Evolutionary conservation across 1,139 yeast genomes (phyloP).

Genomic region (Hyphopichia burtonii): DNA sequence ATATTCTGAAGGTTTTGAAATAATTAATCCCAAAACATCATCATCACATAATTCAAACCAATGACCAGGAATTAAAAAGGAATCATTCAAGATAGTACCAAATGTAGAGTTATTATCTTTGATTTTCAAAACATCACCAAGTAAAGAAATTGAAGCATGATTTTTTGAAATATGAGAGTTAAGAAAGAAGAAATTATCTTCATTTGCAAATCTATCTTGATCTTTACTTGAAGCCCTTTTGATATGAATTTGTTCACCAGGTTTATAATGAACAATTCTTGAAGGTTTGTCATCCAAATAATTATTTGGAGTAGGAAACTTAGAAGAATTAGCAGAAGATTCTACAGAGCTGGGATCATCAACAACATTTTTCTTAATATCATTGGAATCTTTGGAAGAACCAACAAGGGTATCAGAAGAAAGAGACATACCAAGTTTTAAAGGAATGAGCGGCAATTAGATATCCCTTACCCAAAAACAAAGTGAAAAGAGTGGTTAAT

Average conservation of each 20-base stretch:
- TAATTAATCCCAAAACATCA: slow-evolving; percentile 33
- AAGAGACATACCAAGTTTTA: neutral
- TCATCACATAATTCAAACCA: slow-evolving; percentile 19
- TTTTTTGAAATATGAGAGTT: slow-evolving; percentile 35
- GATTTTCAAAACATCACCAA: slow-evolving; percentile 18
- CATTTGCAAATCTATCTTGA: slow-evolving; percentile 19
- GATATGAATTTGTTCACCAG: slow-evolving; percentile 15
- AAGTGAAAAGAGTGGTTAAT: too few relatives aligned
- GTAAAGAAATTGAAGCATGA: slow-evolving; percentile 20
- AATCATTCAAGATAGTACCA: slow-evolving; percentile 37
- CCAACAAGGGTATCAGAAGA: neutral
- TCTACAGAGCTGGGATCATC: neutral
- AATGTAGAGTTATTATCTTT: slow-evolving; percentile 37
- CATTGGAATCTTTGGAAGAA: neutral
- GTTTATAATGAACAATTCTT: neutral
- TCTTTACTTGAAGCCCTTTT: slow-evolving; percentile 31
- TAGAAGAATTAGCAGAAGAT: neutral
- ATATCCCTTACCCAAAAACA: too few relatives aligned
- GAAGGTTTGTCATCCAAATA: neutral
- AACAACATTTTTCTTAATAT: neutral
- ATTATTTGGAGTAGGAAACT: neutral
- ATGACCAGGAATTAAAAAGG: slow-evolving; percentile 20
- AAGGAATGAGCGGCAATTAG: neutral
- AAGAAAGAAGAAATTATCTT: slow-evolving; percentile 27
- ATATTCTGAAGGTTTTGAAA: slow-evolving; percentile 26